Conservation (phyloP, 345 rosid genomes). For the Camelina sativa region DNA sequence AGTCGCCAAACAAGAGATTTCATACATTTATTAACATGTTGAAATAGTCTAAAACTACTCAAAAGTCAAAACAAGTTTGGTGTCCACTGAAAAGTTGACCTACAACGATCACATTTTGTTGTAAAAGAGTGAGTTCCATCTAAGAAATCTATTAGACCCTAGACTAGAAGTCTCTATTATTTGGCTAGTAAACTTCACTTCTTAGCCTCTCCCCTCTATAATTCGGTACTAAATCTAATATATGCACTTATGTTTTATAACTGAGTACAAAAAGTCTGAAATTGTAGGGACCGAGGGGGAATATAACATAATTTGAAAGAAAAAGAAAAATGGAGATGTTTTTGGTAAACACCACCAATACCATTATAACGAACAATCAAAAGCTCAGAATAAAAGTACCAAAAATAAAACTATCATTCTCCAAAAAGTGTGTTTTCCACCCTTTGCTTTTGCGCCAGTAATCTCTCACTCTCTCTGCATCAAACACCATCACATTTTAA, state of each 20-base stretch:
- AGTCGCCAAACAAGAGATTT: not conserved
- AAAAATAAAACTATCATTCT: constrained; percentile 14
- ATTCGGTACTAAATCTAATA: not conserved
- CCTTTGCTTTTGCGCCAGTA: constrained; percentile 20
- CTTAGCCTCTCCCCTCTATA: not conserved
- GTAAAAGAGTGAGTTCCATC: not conserved
- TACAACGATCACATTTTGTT: not conserved
- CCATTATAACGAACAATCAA: constrained; percentile 24
- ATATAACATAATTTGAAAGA: constrained; percentile 4
- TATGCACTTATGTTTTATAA: constrained; percentile 4
- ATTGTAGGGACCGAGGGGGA: not conserved
- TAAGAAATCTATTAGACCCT: not conserved
- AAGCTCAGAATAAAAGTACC: constrained; percentile 5
- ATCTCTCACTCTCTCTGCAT: constrained; percentile 43
- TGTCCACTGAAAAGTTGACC: not conserved
- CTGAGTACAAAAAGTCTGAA: not conserved
- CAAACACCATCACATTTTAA: constrained; percentile 10
- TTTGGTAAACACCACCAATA: constrained; percentile 32
- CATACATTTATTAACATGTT: not conserved
- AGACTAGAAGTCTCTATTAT: no score
- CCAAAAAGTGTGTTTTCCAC: constrained; percentile 35
- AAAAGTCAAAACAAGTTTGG: not conserved
- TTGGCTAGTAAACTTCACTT: not conserved
- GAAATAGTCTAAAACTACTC: not conserved
- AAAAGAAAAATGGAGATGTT: constrained; percentile 21